A percentile compares a stretch with the other conserved stretches of the same genome.
These are phyloP conservation scores for Rhexocercosporidium sp. DNA, from an alignment of 2,329 filamentous ascomycete genomes.

Conservation along the genomic window DNA sequence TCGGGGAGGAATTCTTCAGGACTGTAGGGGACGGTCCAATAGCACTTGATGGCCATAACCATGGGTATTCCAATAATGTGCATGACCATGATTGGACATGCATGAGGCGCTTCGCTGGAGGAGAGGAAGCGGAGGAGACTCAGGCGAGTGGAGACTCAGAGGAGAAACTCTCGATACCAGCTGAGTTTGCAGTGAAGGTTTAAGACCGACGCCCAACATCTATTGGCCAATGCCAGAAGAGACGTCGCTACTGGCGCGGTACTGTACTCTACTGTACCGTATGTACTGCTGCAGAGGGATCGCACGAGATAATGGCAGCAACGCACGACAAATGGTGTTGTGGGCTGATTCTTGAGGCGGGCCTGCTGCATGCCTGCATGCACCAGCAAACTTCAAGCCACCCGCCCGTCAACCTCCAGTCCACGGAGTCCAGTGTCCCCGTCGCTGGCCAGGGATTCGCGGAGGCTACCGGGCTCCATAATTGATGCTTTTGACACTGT, in stretches of 20 bases:
- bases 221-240: conserved; percentile 9
- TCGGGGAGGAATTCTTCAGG: conserved; percentile 4
- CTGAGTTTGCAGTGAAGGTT: background rate
- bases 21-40: too few relatives aligned
- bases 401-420: too few relatives aligned
- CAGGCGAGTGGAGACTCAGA: conserved; percentile 7
- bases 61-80: too few relatives aligned
- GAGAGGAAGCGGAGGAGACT: conserved; percentile 2
- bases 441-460: background rate
- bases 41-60: too few relatives aligned
- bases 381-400: conserved; percentile 1
- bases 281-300: conserved; percentile 4
- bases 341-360: conserved; percentile 32
- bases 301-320: conserved; percentile 16
- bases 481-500: background rate
- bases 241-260: background rate
- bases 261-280: background rate
- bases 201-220: background rate
- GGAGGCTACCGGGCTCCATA: background rate
- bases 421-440: too few relatives aligned
- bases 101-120: background rate
- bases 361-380: background rate
- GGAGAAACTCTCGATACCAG: background rate
- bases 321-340: conserved; percentile 28
- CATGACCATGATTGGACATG: background rate